Conservation (phyloP, 192 early-diverging fungal genomes). For the Coemansia biformis region DNA sequence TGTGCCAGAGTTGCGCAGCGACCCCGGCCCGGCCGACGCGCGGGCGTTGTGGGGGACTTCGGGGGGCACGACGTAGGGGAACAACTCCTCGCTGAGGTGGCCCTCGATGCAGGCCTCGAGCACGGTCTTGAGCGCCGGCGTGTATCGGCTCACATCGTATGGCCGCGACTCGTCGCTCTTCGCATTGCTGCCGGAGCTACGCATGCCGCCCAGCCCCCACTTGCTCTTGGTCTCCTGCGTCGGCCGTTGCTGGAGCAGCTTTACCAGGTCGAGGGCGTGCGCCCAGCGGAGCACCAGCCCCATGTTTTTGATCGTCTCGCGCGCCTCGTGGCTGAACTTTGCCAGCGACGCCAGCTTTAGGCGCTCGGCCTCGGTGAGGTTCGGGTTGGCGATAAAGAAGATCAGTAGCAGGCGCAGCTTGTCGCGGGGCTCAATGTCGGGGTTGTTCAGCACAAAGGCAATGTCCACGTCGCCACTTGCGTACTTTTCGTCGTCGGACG, state of each 20-base stretch:
- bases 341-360: constrained; percentile 46
- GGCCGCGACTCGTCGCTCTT: constrained; percentile 23
- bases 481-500: constrained; percentile 48
- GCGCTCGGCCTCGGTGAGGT: constrained; percentile 38
- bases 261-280: constrained; percentile 46
- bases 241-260: constrained; percentile 36
- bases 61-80: constrained; percentile 50
- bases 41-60: constrained; percentile 29
- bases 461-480: constrained; percentile 42
- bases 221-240: constrained; percentile 38
- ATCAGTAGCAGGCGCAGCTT: constrained; percentile 38
- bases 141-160: constrained; percentile 45
- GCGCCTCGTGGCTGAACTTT: constrained; percentile 39
- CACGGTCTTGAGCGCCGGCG: constrained; percentile 42
- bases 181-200: constrained; percentile 8
- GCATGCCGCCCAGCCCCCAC: constrained; percentile 38
- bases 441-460: constrained; percentile 43
- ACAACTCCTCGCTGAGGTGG: constrained; percentile 46
- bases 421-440: constrained; percentile 43
- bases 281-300: constrained; percentile 46
- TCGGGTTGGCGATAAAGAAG: constrained; percentile 44
- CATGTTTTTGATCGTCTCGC: constrained; percentile 48
- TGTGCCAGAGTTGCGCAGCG: constrained; percentile 15
- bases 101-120: constrained; percentile 38
- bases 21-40: constrained; percentile 10